These are phyloP conservation scores for Amaranthus hypochondriacus DNA, from an alignment of 148 eudicot species.

Conservation along the genomic window DNA sequence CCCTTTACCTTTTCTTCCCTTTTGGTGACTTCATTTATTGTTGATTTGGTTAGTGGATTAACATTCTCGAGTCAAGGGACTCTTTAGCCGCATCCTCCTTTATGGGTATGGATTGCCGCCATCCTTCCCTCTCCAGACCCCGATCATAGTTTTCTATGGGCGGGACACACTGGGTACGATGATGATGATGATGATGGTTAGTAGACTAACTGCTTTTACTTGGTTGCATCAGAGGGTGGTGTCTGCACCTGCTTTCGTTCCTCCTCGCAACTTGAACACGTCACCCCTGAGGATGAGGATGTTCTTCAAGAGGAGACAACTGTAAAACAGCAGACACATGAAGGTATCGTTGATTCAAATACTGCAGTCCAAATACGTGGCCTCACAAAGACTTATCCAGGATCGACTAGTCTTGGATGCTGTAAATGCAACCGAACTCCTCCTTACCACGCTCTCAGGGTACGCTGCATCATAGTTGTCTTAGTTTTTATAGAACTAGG, in stretches of 20 bases:
- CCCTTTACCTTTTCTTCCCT: not conserved
- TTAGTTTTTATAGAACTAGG: not conserved
- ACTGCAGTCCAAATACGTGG: conserved; percentile 89
- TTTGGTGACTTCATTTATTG: not conserved
- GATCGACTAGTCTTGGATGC: conserved; percentile 59
- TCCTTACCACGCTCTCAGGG: conserved; percentile 78
- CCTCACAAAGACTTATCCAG: conserved; percentile 73
- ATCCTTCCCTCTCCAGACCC: too few species aligned
- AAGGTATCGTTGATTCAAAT: conserved; percentile 53
- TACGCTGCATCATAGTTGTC: conserved; percentile 5
- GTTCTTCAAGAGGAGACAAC: conserved; percentile 75
- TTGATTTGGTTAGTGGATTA: not conserved
- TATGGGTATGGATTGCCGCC: too few species aligned
- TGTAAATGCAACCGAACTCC: conserved; percentile 70
- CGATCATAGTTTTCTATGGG: too few species aligned
- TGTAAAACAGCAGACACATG: conserved; percentile 55
- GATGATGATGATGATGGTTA: too few species aligned
- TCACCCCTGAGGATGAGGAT: conserved; percentile 74
- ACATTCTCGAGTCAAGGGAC: too few species aligned
- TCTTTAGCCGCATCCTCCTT: too few species aligned
- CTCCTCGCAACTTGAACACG: conserved; percentile 39
- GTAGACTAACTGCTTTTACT: not conserved
- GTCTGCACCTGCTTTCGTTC: conserved; percentile 66
- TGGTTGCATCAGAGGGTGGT: conserved; percentile 47
- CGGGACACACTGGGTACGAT: too few species aligned